Evolutionary conservation across 257 asterid genomes (phyloP).

Genomic region (Solanum arcanum): DNA sequence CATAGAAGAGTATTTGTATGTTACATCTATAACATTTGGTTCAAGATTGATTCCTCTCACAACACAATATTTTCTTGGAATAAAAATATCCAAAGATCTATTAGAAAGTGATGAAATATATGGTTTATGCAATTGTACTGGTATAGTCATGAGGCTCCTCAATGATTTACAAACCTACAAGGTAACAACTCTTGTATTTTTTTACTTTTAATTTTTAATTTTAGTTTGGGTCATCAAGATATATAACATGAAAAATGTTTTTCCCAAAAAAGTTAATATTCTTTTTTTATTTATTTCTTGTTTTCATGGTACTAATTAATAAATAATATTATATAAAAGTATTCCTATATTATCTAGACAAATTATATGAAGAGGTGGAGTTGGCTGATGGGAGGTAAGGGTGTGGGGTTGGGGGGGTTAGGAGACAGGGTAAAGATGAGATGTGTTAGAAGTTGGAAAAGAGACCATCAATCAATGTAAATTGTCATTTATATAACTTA

Average conservation of each 20-base stretch:
- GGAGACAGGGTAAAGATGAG: neutral
- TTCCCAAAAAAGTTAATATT: no score
- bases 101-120: constrained; percentile 1
- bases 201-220: neutral
- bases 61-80: constrained; percentile 4
- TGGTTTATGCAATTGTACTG: constrained; percentile 1
- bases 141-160: constrained; percentile 6
- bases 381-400: neutral
- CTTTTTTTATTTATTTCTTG: neutral
- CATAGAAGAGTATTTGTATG: constrained; percentile 12
- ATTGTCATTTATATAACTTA: no score
- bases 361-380: neutral
- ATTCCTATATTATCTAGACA: neutral
- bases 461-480: no score
- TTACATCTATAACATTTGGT: neutral
- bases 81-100: constrained; percentile 1
- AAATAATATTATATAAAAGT: no score
- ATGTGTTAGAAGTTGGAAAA: neutral
- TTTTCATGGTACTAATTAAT: neutral
- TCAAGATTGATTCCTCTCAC: neutral
- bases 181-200: neutral
- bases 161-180: constrained; percentile 12
- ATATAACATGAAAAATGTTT: no score
- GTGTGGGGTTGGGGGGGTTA: no score
- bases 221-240: neutral